Percentiles rank a stretch among this genome's conserved stretches.
Conservation (phyloP, 208 protist species). For the Ichthyophonus hoferi region DNA sequence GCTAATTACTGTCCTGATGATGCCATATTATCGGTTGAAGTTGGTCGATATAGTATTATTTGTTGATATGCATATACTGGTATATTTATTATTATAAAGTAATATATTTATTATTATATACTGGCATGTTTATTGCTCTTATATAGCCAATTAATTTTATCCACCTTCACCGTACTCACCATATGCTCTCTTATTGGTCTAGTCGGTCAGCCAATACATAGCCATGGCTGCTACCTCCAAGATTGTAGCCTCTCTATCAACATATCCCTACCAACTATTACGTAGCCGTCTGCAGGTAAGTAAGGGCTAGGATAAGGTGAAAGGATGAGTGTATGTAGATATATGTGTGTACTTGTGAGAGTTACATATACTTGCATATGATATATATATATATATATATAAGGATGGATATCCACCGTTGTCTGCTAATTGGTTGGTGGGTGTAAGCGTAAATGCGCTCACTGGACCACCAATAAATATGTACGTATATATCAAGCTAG, state of each 20-base stretch:
- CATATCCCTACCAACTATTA: conserved; percentile 55
- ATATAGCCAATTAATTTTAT: too few species aligned
- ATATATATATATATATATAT: not conserved
- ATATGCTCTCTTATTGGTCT: too few species aligned
- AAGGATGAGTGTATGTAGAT: not conserved
- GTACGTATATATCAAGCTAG: too few species aligned
- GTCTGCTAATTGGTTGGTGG: too few species aligned
- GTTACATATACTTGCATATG: not conserved
- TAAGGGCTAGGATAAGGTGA: not conserved
- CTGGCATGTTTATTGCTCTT: not conserved
- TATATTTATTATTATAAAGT: not conserved
- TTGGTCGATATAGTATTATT: not conserved
- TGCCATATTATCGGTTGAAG: too few species aligned
- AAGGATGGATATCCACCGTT: too few species aligned
- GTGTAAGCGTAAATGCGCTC: too few species aligned
- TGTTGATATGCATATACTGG: not conserved
- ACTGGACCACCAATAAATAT: too few species aligned
- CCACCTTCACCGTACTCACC: too few species aligned
- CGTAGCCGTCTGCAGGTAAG: conserved; percentile 45
- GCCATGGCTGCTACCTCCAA: conserved; percentile 41
- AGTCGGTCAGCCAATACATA: conserved; percentile 43
- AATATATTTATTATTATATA: conserved; percentile 5
- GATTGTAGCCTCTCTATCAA: conserved; percentile 43
- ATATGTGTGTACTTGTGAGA: not conserved
- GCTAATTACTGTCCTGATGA: too few species aligned